Base-by-base conservation (phyloP, 148 eudicot species). In the Camellia lanceoleosa region DNA sequence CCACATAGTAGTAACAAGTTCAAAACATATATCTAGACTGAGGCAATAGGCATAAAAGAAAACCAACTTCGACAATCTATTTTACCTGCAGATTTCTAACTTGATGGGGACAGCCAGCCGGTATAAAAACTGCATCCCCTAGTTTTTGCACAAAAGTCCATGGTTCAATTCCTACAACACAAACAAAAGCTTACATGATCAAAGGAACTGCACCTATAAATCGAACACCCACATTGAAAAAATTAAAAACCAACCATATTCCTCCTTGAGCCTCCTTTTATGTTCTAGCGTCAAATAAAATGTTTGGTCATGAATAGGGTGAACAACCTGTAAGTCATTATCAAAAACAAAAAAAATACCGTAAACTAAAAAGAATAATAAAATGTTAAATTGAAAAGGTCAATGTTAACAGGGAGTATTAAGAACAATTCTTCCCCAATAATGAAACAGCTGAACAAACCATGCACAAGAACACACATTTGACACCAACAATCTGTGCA, bases 61-160 rank as follows among this genome's bases (percentile, higher is more conserved):
- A 59, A 59, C 20, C 18, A 19, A 65, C 71, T 49, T 11, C 3
- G 11, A 65, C 12, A 47, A 44, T 19, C 63, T 10, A 66, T 42
- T 61, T 19, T 87, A 90, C 93, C 91, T 87, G 87, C 81, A 90
- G 73, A 84, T 89, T 90, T 82, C 89, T 86, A 59, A 90, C 88
- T 90, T 90, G 91, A 74, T 88, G 91, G 14, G 93, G 87, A 47
- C 91, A 88, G 43, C 93, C 91, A 68, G 89, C 93, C 41, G 93
- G 93, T 75, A 90, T 85, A 74, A 88, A 83, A 44, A 90, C 89
- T 52, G 93, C 91, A 72, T 90, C 93, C 51, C 91, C 93, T 10
- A 85, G 83, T 58, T 87, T 90, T 79, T 90, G 93, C 52, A 90
- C 81, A 83, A 88, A 85, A 78, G 93, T 90, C 91, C 93, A 90